Evolutionary conservation across 1,139 yeast species (phyloP).

Genomic region (Citeromyces siamensis): DNA sequence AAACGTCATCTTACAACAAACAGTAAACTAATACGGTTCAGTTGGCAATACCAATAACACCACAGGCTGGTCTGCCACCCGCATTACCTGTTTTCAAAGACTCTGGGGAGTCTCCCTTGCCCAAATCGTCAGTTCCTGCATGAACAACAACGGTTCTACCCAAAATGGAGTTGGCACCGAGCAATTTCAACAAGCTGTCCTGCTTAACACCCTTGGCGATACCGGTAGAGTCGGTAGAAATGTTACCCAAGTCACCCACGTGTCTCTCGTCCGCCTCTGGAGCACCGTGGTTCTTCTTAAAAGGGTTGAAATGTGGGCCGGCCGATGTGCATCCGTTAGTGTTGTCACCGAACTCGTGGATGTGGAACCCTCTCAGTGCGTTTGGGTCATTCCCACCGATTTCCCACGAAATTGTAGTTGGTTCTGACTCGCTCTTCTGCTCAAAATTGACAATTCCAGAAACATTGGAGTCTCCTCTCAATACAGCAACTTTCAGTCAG

Average conservation of each 20-base stretch:
- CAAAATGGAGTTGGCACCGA: slow-evolving; percentile 76
- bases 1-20: too few relatives aligned
- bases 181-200: slow-evolving; percentile 64
- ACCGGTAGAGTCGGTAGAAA: slow-evolving; percentile 76
- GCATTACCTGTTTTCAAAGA: slow-evolving; percentile 97
- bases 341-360: slow-evolving; percentile 97
- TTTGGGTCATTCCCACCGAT: slow-evolving; percentile 80
- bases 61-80: slow-evolving; percentile 98
- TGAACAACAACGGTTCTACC: slow-evolving; percentile 97
- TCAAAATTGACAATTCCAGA: slow-evolving; percentile 78
- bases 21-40: too few relatives aligned
- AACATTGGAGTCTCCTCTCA: slow-evolving; percentile 90
- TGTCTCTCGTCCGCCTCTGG: slow-evolving; percentile 87
- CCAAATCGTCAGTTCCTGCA: slow-evolving; percentile 91
- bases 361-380: slow-evolving; percentile 93
- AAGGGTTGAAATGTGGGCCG: slow-evolving; percentile 98
- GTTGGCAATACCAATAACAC: slow-evolving; percentile 65
- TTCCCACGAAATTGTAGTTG: slow-evolving; percentile 81
- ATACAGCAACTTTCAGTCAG: slow-evolving; percentile 61
- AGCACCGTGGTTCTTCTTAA: slow-evolving; percentile 83
- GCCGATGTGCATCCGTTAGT: slow-evolving; percentile 99
- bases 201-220: slow-evolving; percentile 81
- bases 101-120: slow-evolving; percentile 91
- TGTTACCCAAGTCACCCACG: slow-evolving; percentile 96
- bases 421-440: slow-evolving; percentile 66